Base-by-base conservation (phyloP, 495 filamentous ascomycete genomes). In the Articulospora tetracladia region DNA sequence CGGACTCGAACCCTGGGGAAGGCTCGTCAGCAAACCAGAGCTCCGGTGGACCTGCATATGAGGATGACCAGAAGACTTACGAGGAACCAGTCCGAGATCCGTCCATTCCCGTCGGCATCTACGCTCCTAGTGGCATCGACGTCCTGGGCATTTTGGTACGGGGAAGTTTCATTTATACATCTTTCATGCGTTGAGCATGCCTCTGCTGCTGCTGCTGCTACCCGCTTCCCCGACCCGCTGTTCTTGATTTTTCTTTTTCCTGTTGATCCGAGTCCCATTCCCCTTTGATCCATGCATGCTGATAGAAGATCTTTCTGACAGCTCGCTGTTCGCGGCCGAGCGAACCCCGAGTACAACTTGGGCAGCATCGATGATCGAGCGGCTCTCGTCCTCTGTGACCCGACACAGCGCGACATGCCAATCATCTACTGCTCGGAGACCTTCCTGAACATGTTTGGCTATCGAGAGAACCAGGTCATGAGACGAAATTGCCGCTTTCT, bases 401-500 rank as follows among this genome's bases (percentile, higher is more conserved):
- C 79, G 28, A 60, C 66, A 20, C 61, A 67, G 20, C 70, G 69
- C 10, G 77, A 82, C 58, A 65, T 62, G 22, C 79, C 80, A 26
- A 75, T 83, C 49, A 69, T 82, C 19, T 83, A 83, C 57, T 75
- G 73, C 12, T 77, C 77, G 15, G 70, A 74, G 3, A 34, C 72
- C 2, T 82, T 79, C 67, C 58, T 62, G 32, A 51, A 68, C 15
- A 64, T 82, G 55, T 79, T 78, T 0, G 79, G 78, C 6, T 83
- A 82, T 60, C 50, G 68, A 2, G 41, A 39, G 1, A 24, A 49
- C 30, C 77, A 83, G 57, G 68, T 76, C 11, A 30, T 77, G n/a
- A 77, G 77, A 0, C 55, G 63, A 19, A 83, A 83, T 66, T 82
- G 79, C 55, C 78, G 80, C n/a, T 81, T 83, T 55, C 62, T 83